phyloP scores from a whole-genome alignment of 768 basidiomycete species.

The Mycena rosella region DNA sequence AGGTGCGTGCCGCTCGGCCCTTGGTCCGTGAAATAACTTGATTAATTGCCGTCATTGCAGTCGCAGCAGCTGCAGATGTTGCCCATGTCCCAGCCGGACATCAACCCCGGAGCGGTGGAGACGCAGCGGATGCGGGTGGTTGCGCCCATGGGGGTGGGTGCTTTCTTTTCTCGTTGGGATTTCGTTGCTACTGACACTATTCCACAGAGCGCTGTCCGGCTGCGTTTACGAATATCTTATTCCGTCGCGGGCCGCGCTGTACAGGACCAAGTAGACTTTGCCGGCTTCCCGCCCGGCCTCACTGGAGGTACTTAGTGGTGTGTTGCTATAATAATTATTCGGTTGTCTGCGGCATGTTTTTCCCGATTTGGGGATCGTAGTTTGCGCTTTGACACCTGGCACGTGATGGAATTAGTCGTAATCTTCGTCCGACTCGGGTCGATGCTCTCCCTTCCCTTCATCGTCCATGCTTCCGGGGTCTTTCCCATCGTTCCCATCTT shows the following conservation, averaged over 20 bases:
- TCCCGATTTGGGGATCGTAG: neutral
- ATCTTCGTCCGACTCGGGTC: neutral
- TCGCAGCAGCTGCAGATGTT: constrained; percentile 98
- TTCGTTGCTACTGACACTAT: constrained; percentile 3
- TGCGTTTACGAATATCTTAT: constrained; percentile 89
- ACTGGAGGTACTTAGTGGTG: constrained; percentile 62
- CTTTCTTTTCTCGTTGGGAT: neutral
- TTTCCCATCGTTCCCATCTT: constrained; percentile 1
- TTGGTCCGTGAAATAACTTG: neutral
- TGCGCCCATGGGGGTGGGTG: constrained; percentile 87
- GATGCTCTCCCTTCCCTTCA: neutral
- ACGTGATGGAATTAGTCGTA: constrained; percentile 5
- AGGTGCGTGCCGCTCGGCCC: constrained; percentile 60
- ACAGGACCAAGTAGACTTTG: constrained; percentile 96
- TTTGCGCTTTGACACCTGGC: constrained; percentile 13
- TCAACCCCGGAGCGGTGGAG: constrained; percentile 84
- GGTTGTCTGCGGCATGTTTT: neutral
- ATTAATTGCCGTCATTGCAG: constrained; percentile 53
- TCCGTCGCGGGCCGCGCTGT: constrained; percentile 73
- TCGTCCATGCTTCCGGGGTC: neutral
- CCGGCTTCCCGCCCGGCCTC: constrained; percentile 85
- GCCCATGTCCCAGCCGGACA: constrained; percentile 91
- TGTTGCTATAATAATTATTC: constrained; percentile 26
- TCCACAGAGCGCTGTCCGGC: constrained; percentile 79
- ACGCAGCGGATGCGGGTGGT: constrained; percentile 96